Conservation (phyloP, 2,329 filamentous ascomycete genomes). For the Cytospora piceae region DNA sequence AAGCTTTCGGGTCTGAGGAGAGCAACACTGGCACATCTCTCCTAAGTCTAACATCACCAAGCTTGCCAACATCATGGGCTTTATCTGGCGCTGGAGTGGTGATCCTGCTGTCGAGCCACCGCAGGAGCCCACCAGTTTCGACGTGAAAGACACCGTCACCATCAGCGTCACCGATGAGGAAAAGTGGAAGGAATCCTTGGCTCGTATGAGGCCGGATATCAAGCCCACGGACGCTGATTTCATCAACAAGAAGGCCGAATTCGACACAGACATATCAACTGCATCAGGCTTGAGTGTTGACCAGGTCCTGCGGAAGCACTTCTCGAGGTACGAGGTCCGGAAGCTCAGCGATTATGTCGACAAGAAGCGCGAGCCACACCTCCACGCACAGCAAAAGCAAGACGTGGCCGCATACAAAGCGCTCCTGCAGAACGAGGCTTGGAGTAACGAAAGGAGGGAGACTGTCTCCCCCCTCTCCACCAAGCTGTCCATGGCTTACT, state of each 20-base stretch:
- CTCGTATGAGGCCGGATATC: constrained; percentile 6
- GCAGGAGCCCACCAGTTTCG: not conserved
- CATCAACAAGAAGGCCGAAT: not conserved
- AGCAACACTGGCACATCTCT: not conserved
- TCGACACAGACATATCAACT: not conserved
- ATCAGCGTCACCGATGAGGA: constrained; percentile 1
- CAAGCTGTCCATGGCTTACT: constrained; percentile 51
- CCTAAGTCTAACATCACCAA: not conserved
- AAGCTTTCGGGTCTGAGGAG: not conserved
- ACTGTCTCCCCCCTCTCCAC: constrained; percentile 36
- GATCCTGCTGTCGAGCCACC: not conserved
- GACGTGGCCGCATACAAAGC: not conserved
- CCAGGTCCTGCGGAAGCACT: constrained; percentile 6
- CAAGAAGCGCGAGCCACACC: constrained; percentile 4
- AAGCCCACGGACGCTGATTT: not conserved
- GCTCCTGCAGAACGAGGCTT: not conserved
- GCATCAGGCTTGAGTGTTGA: not conserved
- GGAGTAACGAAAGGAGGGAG: not conserved
- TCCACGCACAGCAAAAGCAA: constrained; percentile 3
- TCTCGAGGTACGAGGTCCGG: constrained; percentile 13
- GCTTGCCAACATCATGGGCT: not conserved
- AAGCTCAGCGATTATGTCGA: constrained; percentile 13
- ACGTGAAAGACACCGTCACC: not conserved
- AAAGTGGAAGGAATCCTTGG: constrained; percentile 10
- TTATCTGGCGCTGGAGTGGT: not conserved